Conservation (phyloP, 305 asterid species). For the Rubia occidens region DNA sequence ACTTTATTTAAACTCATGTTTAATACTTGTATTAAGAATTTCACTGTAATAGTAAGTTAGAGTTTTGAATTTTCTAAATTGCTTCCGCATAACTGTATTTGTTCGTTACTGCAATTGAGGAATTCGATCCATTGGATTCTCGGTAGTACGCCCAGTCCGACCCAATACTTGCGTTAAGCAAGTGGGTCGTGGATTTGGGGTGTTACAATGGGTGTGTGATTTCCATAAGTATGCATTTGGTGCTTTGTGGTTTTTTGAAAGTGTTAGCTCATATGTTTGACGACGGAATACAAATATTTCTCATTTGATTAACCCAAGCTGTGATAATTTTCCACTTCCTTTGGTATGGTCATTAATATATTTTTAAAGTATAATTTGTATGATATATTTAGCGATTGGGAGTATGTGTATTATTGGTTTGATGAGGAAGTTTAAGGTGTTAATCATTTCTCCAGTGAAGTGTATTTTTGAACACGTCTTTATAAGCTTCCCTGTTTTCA, state of each 20-base stretch:
- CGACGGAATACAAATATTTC: neutral
- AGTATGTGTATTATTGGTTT: neutral
- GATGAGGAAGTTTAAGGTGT: neutral
- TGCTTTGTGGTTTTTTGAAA: neutral
- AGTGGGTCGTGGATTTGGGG: no score
- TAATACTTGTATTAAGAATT: no score
- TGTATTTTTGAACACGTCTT: constrained; percentile 52
- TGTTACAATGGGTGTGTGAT: neutral
- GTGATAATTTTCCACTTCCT: neutral
- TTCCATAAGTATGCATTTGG: neutral
- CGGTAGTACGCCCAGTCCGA: no score
- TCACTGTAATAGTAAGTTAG: no score
- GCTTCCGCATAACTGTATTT: no score
- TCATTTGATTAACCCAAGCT: neutral
- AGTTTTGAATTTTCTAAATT: no score
- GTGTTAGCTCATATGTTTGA: neutral
- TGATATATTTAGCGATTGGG: neutral
- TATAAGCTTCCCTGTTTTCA: constrained; percentile 60
- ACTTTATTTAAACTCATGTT: no score
- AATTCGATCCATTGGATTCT: no score
- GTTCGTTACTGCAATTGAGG: no score
- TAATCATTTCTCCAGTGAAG: no score
- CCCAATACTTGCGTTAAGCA: no score
- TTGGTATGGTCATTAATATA: no score
- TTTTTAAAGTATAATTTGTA: neutral